Base-by-base conservation (phyloP, 371 early-diverging fungal genomes). In the Mortierella sp. region DNA sequence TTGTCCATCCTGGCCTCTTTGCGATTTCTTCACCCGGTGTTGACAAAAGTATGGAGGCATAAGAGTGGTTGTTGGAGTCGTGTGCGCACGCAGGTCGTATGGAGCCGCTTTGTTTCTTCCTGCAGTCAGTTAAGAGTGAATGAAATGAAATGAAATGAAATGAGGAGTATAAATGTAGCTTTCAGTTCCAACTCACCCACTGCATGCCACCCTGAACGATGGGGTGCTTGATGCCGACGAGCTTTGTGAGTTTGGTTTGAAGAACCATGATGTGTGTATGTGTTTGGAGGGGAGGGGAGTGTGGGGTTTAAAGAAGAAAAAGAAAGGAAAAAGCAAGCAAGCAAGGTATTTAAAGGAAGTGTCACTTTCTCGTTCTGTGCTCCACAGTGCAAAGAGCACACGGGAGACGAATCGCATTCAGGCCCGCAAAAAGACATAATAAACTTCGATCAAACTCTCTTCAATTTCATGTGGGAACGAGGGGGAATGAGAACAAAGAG, bases 191-290 rank as follows among this genome's bases (percentile, higher is more conserved):
- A 86, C 82, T 80, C 71, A 86, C 86, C 86, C 86, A 86, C 72
- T 82, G 82, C 86, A 86, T 86, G 34, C 86, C 82, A 87, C 91
- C 91, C 83, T 92, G 92, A 58, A 92, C 88, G 80, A 93, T 92
- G 52, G 94, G 95, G 80, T 94, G 94, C 86, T 91, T 88, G 82
- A 95, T 94, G 84, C 95, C 94, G 76, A 93, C 84, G 78, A 93
- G 81, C 79, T 92, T 82, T 11, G 95, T 95, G 79, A 95, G 87
- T 78, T 91, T 90, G 54, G 94, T 95, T 60, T 85, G 82, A 79
- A 95, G 80, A 72, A 89, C 91, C 92, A 92, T 92, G 47, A 54
- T 79, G 52, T 48, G n/a, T 47, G 34, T 72, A 42, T 42, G 31
- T 54, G 38, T n/a, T 21, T 47, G 79, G 31, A 60, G 38, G 73